Evolutionary conservation across 192 early-diverging fungal species (phyloP).

Genomic region (Oehlia diaphana): DNA sequence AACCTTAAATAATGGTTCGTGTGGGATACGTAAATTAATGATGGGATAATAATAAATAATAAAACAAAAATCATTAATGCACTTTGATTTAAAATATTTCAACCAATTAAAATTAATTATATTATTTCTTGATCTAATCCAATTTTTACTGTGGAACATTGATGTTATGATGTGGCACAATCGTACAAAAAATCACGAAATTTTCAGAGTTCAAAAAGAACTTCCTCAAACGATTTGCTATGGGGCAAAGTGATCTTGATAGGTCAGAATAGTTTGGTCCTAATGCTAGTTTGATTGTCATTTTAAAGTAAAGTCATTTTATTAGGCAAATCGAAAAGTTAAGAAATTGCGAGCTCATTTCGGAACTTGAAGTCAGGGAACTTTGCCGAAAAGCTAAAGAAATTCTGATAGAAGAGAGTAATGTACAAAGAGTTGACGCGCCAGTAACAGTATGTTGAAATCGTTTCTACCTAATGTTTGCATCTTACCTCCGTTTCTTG

Average conservation of each 20-base stretch:
- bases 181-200: no score
- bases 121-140: no score
- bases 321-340: constrained; percentile 83
- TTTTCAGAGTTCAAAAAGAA: no score
- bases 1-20: not conserved
- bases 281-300: not conserved
- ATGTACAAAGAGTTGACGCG: constrained; percentile 84
- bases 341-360: constrained; percentile 87
- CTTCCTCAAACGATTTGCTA: not conserved
- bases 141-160: no score
- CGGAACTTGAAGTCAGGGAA: constrained; percentile 89
- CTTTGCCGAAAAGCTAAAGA: constrained; percentile 91
- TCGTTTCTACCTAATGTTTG: not conserved
- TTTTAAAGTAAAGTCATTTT: not conserved
- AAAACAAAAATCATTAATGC: no score
- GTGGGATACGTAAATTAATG: not conserved
- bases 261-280: not conserved
- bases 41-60: no score
- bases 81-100: no score
- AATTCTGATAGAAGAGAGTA: constrained; percentile 78
- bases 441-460: constrained; percentile 78
- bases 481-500: not conserved
- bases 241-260: constrained; percentile 24
- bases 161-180: no score
- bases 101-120: no score